These are phyloP conservation scores for Ocimum tenuiflorum DNA, from an alignment of 257 asterid genomes.

Conservation along the genomic window DNA sequence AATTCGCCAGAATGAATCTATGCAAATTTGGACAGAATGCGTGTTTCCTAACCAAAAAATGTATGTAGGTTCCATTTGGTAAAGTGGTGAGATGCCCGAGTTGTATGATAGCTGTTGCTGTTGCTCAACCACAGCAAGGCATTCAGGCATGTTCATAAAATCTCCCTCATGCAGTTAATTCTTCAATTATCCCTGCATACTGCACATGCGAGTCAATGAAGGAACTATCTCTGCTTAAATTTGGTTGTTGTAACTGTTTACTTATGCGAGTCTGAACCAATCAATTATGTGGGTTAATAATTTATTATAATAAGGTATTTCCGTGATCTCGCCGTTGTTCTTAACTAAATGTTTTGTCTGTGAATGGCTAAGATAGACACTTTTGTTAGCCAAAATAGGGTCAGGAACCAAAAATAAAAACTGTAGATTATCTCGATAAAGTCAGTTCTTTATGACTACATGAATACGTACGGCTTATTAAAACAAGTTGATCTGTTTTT, in stretches of 20 bases:
- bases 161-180: not conserved
- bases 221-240: not conserved
- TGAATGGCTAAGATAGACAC: not conserved
- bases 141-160: constrained; percentile 60
- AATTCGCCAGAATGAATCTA: not conserved
- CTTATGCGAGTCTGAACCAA: not conserved
- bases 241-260: not conserved
- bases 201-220: not conserved
- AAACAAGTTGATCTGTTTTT: not conserved
- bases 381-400: not conserved
- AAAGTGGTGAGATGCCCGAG: constrained; percentile 85
- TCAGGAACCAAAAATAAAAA: not conserved
- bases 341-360: not conserved
- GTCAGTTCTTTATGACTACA: not conserved
- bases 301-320: not conserved
- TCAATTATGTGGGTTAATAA: not conserved
- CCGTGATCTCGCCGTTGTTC: not conserved
- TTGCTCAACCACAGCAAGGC: constrained; percentile 94
- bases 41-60: not conserved
- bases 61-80: constrained; percentile 83
- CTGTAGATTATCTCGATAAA: not conserved
- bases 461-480: not conserved
- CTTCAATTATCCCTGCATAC: not conserved
- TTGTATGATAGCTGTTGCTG: constrained; percentile 76
- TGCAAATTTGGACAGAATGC: not conserved